Percentiles rank a stretch among this genome's conserved stretches.
These are phyloP conservation scores for Aspergillus thermomutatus DNA, from an alignment of 2,329 filamentous ascomycete genomes.

Conservation along the genomic window DNA sequence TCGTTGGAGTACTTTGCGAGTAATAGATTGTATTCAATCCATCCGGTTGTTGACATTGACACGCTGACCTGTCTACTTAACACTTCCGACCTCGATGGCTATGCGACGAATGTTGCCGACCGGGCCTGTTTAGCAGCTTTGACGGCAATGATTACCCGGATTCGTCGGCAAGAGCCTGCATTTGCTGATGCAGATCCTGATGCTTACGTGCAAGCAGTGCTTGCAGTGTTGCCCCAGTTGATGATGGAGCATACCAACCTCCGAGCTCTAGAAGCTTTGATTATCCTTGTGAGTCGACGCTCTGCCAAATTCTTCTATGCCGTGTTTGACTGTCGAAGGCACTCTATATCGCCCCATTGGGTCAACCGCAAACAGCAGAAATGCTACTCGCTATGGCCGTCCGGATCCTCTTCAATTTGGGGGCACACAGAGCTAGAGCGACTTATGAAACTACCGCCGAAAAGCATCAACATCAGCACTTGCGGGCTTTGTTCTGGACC, in stretches of 20 bases:
- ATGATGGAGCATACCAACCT: slow-evolving; percentile 18
- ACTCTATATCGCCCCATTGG: slow-evolving; percentile 19
- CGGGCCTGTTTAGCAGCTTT: slow-evolving; percentile 21
- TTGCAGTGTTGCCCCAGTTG: slow-evolving; percentile 18
- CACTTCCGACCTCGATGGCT: slow-evolving; percentile 9
- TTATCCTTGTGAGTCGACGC: slow-evolving; percentile 16
- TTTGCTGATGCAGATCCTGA: slow-evolving; percentile 20
- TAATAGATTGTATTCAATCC: slow-evolving; percentile 21
- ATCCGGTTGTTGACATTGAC: slow-evolving; percentile 19
- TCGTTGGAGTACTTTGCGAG: slow-evolving; percentile 18
- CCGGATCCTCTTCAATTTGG: slow-evolving; percentile 20
- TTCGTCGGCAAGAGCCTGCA: slow-evolving; percentile 18
- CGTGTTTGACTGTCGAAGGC: slow-evolving; percentile 6
- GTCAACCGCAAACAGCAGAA: slow-evolving; percentile 21
- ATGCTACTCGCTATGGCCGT: slow-evolving; percentile 21
- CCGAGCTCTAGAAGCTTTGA: slow-evolving; percentile 19
- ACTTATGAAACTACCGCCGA: background rate
- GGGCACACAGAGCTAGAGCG: slow-evolving; percentile 5
- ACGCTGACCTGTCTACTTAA: slow-evolving; percentile 13
- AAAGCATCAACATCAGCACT: slow-evolving; percentile 4
- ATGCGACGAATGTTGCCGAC: slow-evolving; percentile 6
- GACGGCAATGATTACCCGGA: slow-evolving; percentile 21
- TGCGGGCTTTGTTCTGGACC: slow-evolving; percentile 24
- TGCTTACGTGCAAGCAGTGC: slow-evolving; percentile 17
- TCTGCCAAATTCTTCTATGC: background rate